Percentiles rank a stretch among this genome's conserved stretches.
phyloP scores from a whole-genome alignment of 2,329 filamentous ascomycete species.

The Nemania abortiva region DNA sequence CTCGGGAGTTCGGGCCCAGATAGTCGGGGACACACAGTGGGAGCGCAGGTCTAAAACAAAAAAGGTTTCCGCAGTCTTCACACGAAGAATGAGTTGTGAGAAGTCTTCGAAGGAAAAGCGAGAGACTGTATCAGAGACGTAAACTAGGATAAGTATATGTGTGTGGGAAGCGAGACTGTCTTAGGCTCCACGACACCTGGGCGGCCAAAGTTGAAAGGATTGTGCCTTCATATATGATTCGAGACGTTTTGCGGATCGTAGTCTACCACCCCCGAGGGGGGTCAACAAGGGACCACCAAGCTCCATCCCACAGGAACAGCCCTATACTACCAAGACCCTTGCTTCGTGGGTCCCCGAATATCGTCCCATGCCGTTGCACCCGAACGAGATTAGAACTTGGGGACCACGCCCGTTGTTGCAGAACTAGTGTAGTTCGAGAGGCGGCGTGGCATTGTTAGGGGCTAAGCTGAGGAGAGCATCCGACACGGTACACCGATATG shows the following conservation, averaged over 20 bases:
- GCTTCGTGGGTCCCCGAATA: conserved; percentile 20
- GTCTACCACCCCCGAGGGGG: conserved; percentile 21
- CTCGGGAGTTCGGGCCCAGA: conserved; percentile 24
- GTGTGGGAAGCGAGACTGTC: conserved; percentile 25
- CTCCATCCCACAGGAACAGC: conserved; percentile 28
- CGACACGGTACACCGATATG: not conserved
- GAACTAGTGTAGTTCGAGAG: conserved; percentile 19
- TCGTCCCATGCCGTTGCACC: conserved; percentile 22
- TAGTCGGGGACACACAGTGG: conserved; percentile 16
- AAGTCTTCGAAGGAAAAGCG: conserved; percentile 10
- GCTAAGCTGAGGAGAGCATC: conserved; percentile 43
- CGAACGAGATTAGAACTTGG: conserved; percentile 35
- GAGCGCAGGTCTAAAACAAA: not conserved
- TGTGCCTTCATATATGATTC: conserved; percentile 43
- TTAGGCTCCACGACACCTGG: not conserved
- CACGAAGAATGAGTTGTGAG: conserved; percentile 1
- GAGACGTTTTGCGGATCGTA: conserved; percentile 9
- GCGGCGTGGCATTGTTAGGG: conserved; percentile 42
- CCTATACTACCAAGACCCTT: conserved; percentile 31
- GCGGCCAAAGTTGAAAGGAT: conserved; percentile 24
- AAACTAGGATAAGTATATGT: conserved; percentile 1
- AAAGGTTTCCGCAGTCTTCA: not conserved
- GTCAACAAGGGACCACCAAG: conserved; percentile 20
- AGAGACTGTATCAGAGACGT: conserved; percentile 14
- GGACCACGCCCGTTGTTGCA: conserved; percentile 31